Evolutionary conservation across 306 rosid genomes (phyloP).

Genomic region (Neltuma alba): DNA sequence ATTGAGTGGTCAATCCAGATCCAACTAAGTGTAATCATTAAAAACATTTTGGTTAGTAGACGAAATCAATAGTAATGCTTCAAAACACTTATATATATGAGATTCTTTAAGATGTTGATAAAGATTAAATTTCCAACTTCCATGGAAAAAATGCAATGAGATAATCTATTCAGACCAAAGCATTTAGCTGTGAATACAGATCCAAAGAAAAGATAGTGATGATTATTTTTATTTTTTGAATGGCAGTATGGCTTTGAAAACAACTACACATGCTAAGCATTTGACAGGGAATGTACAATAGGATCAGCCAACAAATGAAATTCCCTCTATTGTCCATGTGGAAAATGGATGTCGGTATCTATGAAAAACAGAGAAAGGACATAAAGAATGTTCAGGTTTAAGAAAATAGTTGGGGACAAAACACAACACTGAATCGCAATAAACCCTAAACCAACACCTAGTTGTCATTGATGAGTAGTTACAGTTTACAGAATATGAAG

Average conservation of each 20-base stretch:
- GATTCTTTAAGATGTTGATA: not conserved
- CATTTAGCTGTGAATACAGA: not conserved
- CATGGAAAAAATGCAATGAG: not conserved
- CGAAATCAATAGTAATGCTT: slow-evolving; percentile 17
- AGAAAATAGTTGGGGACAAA: no score
- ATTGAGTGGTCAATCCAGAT: slow-evolving; percentile 29
- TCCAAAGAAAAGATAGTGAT: not conserved
- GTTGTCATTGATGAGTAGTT: no score
- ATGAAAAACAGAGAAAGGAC: no score
- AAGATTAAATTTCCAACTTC: not conserved
- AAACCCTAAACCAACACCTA: no score
- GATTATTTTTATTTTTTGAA: not conserved
- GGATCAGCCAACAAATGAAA: no score
- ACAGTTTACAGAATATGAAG: no score
- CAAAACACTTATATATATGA: not conserved
- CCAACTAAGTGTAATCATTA: slow-evolving; percentile 16
- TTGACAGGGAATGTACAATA: no score
- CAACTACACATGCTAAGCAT: not conserved
- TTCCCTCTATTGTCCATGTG: no score
- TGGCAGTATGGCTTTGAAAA: not conserved
- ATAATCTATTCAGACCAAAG: slow-evolving; percentile 5
- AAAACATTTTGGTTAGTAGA: slow-evolving; percentile 19
- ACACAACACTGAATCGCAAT: no score
- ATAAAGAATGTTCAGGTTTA: no score
- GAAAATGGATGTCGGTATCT: no score